Evolutionary conservation across 495 filamentous ascomycete genomes (phyloP), one percentile per base, ranked within the genome.

Genomic region (Letharia columbiana): DNA sequence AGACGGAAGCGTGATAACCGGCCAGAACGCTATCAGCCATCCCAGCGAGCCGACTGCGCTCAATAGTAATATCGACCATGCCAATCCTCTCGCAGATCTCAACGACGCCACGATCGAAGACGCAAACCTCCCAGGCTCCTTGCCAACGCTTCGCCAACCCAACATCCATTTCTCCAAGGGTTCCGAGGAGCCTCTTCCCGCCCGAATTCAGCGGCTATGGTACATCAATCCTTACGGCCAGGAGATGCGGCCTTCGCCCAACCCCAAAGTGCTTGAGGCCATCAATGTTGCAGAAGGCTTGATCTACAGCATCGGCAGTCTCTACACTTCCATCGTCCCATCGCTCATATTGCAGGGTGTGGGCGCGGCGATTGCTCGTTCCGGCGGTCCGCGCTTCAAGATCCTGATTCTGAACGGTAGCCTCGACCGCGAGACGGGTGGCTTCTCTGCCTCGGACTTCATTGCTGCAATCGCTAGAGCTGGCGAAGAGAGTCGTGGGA

Each of bases 181-280:
- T 54, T 71, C 81, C n/a, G 81, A 88, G 70, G 81, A 87, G 54
- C 89, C 91, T 63, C 81, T 97, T 11, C 82, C 89, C 0, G 82
- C 87, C 10, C 84, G 88, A 47, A 96, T 98, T 69, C 77, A 84
- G 69, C 82, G 93, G 10, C 82, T 98, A 68, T 97, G 90, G 91
- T 98, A 97, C 77, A 97, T 98, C 76, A 97, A 96, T 75, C 91
- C 91, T 2, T 98, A 96, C 77, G 93, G 93, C 37, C 84, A 87
- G 70, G 92, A 96, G 75, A 96, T 98, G 73, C 82, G 86, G 35
- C 89, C 90, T 0, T 76, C 84, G 0, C 87, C 90, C 2, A 97
- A 96, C 71, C 87, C 90, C 0, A 86, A 89, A 35, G 91, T 93
- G 0, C 68, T 96, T 4, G 80, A 82, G 12, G 84, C 88, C 37